phyloP scores from a whole-genome alignment of 371 early-diverging fungal species.

The Dentiscutata heterogama region DNA sequence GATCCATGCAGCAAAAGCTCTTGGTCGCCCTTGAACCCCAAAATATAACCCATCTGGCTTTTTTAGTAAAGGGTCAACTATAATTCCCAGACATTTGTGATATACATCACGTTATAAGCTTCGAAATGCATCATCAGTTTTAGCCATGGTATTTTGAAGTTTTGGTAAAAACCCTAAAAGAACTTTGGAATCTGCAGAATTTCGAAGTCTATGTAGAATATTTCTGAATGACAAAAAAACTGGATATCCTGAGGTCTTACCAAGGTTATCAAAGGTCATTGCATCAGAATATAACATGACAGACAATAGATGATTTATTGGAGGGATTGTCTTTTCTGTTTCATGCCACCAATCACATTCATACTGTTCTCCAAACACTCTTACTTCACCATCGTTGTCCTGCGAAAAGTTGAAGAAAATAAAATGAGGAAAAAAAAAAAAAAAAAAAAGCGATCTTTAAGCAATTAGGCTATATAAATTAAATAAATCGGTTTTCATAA shows the following conservation, averaged over 20 bases:
- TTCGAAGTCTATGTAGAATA: not conserved
- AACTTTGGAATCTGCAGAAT: not conserved
- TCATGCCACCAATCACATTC: not conserved
- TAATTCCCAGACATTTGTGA: not conserved
- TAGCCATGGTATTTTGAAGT: not conserved
- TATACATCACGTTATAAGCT: not conserved
- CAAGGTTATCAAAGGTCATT: not conserved
- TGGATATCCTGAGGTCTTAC: not conserved
- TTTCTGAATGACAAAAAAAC: not conserved
- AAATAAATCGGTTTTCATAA: too few species aligned
- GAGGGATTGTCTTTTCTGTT: not conserved
- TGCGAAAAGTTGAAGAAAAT: too few species aligned
- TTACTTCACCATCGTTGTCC: not conserved
- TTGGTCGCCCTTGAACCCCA: not conserved
- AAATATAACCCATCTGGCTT: not conserved
- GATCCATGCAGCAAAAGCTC: not conserved
- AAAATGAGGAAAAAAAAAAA: too few species aligned
- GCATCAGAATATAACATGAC: not conserved
- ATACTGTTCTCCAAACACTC: not conserved
- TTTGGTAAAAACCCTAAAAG: not conserved
- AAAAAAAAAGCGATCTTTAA: too few species aligned
- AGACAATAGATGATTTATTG: not conserved
- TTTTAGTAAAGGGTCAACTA: not conserved
- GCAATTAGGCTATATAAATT: too few species aligned
- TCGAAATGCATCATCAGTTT: not conserved